phyloP scores from a whole-genome alignment of 441 rosid species.

The Gossypium gossypioides region DNA sequence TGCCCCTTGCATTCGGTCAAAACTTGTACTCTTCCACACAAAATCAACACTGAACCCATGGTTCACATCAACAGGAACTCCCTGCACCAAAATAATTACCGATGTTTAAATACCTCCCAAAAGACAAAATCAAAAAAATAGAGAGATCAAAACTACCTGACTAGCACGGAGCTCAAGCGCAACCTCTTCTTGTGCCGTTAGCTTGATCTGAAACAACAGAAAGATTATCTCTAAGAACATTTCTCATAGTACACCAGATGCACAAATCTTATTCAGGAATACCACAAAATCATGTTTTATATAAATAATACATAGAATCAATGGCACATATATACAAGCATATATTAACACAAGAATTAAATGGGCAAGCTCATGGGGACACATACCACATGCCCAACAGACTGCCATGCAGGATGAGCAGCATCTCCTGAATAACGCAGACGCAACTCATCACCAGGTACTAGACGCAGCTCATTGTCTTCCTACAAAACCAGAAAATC shows the following conservation, averaged over 20 bases:
- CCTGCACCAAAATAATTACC: constrained; percentile 38
- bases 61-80: constrained; percentile 82
- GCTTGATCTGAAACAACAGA: constrained; percentile 57
- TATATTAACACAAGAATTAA: background rate
- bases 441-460: constrained; percentile 95
- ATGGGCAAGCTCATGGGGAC: constrained; percentile 13
- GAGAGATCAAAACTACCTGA: constrained; percentile 47
- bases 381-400: constrained; percentile 98
- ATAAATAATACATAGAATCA: background rate
- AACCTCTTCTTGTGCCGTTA: constrained; percentile 97
- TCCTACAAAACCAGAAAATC: constrained; percentile 42
- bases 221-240: background rate
- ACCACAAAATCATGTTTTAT: background rate
- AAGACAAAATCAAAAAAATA: background rate
- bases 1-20: constrained; percentile 98
- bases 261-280: background rate
- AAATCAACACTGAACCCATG: constrained; percentile 98
- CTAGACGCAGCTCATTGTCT: constrained; percentile 92
- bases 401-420: constrained; percentile 95
- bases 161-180: constrained; percentile 96
- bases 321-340: background rate
- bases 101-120: background rate
- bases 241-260: background rate
- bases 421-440: constrained; percentile 95
- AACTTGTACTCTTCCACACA: constrained; percentile 99